Evolutionary conservation across 345 rosid species (phyloP).

Genomic region (Linum tenue): DNA sequence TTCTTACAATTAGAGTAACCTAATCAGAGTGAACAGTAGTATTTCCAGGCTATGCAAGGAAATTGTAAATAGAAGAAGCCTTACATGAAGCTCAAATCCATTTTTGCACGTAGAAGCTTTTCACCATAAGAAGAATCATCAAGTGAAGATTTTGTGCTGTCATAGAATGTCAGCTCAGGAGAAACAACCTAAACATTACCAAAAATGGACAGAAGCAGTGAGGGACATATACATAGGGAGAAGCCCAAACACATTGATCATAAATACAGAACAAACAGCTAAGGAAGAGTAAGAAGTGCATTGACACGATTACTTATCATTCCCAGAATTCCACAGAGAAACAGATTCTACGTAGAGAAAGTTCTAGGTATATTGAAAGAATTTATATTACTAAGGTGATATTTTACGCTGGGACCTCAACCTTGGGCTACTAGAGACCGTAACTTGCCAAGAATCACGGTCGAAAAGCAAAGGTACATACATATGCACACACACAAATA

Average conservation of each 20-base stretch:
- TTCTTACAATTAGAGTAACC: background rate
- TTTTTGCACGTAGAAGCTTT: conserved; percentile 88
- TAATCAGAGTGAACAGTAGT: background rate
- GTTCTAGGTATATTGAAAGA: too few species aligned
- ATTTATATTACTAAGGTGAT: too few species aligned
- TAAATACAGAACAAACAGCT: background rate
- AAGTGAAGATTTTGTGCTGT: conserved; percentile 79
- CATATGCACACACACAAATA: too few species aligned
- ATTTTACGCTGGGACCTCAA: too few species aligned
- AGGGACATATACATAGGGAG: conserved; percentile 2
- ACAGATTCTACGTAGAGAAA: too few species aligned
- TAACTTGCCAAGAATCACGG: too few species aligned
- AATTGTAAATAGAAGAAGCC: conserved; percentile 10
- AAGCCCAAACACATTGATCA: background rate
- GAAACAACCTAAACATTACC: conserved; percentile 58
- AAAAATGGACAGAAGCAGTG: conserved; percentile 5
- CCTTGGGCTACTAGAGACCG: too few species aligned
- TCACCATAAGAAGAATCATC: conserved; percentile 73
- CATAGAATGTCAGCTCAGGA: conserved; percentile 93
- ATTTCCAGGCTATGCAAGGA: background rate
- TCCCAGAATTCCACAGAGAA: background rate
- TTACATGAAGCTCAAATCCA: conserved; percentile 97
- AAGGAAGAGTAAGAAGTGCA: background rate
- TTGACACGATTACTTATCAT: background rate
- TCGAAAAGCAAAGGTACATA: too few species aligned